Conservation (phyloP, 176 grass and related monocot genomes). For the Aegilops sharonensis region DNA sequence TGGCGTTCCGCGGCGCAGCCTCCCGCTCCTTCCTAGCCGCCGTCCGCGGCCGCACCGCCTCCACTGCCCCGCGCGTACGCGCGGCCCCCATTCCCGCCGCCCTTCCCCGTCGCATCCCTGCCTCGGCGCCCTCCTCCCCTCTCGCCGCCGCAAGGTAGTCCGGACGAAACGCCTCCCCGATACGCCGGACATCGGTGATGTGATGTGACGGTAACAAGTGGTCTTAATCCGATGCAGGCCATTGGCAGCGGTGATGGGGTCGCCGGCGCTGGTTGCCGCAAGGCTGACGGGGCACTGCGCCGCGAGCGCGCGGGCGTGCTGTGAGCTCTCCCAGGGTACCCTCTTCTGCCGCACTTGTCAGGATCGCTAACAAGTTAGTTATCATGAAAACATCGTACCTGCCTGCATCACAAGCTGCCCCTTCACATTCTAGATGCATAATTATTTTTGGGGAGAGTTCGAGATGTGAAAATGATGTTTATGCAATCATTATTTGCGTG, state of each 20-base stretch:
- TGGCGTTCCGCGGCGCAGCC: conserved; percentile 65
- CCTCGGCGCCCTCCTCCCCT: conserved; percentile 25
- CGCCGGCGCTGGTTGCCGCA: conserved; percentile 33
- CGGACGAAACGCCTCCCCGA: neutral
- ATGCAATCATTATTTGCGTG: neutral
- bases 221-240: conserved; percentile 37
- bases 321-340: conserved; percentile 97
- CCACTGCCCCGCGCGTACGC: conserved; percentile 22
- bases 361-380: conserved; percentile 92
- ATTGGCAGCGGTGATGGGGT: conserved; percentile 57
- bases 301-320: conserved; percentile 69
- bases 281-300: conserved; percentile 66
- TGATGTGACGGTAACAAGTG: neutral
- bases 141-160: conserved; percentile 53
- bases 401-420: neutral
- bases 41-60: conserved; percentile 24
- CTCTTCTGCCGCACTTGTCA: conserved; percentile 92
- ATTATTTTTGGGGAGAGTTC: neutral
- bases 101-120: conserved; percentile 8
- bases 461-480: neutral
- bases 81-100: conserved; percentile 11
- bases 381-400: conserved; percentile 1
- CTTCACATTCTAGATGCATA: neutral
- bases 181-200: neutral
- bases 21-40: conserved; percentile 62